Evolutionary conservation across 2,329 filamentous ascomycete species (phyloP).

Genomic region (Orbilia blumenaviensis): DNA sequence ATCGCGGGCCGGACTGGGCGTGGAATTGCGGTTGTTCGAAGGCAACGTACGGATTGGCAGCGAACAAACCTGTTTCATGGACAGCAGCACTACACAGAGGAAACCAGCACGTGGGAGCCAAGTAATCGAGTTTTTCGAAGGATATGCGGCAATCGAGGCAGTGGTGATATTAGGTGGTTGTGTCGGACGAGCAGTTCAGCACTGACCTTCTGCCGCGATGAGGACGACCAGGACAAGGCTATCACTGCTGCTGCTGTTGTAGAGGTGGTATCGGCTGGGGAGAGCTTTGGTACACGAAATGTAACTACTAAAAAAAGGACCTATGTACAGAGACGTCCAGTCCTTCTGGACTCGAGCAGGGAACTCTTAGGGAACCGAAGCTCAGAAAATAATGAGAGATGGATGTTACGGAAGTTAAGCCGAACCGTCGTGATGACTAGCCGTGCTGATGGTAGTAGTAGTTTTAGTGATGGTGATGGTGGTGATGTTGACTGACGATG

Average conservation of each 20-base stretch:
- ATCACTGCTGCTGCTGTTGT: neutral
- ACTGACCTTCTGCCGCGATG: neutral
- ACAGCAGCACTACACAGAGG: neutral
- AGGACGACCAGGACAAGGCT: conserved; percentile 3
- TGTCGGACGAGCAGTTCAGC: conserved; percentile 38
- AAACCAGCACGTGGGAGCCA: conserved; percentile 23
- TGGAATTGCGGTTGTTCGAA: conserved; percentile 42
- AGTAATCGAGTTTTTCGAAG: neutral
- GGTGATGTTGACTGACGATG: neutral
- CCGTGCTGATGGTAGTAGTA: too few relatives aligned
- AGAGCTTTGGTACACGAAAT: neutral
- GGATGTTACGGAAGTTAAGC: neutral
- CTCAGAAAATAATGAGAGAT: neutral
- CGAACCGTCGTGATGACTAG: neutral
- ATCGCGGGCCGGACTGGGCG: conserved; percentile 8
- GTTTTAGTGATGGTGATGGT: neutral
- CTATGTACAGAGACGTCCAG: neutral
- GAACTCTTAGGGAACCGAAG: neutral
- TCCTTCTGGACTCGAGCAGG: neutral
- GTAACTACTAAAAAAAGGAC: neutral
- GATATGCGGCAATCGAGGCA: neutral
- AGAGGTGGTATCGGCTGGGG: neutral
- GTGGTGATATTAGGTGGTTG: neutral
- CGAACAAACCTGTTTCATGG: conserved; percentile 45
- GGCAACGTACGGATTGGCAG: conserved; percentile 26